Base-by-base conservation (phyloP, 2,329 filamentous ascomycete genomes). In the Colletotrichum eleusines region DNA sequence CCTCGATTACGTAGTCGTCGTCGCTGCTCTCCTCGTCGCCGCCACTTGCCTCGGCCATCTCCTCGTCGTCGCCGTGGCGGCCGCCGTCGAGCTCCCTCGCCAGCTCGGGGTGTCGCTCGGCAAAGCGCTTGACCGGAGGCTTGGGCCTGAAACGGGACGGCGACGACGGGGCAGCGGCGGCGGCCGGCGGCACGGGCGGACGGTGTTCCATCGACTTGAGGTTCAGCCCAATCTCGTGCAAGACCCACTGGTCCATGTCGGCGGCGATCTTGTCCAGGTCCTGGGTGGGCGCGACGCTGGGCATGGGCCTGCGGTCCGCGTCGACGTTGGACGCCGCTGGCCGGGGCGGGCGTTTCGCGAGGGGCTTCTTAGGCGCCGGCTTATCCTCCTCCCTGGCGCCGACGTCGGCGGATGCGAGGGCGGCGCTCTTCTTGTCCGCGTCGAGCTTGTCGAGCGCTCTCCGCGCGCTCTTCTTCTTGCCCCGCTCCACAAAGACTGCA, bases 1-100 rank as follows among this genome's bases (percentile, higher is more conserved):
- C 90, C 71, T 91, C 89, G 53, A 90, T 86, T 35, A 91, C 83
- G 80, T 90, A 91, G 63, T 91, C 88, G 4, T 84, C 84, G 23
- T 88, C 87, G 68, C 86, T 80, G 53, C 31, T 55, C 11, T 74
- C 73, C 20, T 79, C 78, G 18, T 87, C 85, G 23, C 81, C 82
- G 33, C 82, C 81, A 66, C 79, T 83, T 20, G 77, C 77, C n/a
- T 84, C 80, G 28, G 79, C 81, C 75, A 81, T 80, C 35, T 77
- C 77, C 60, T 78, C 77, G 44, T 81, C 38, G 38, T 6, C 82
- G 18, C 73, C 74, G 18, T 73, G 74, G 44, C 80, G 78, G 9
- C 67, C 74, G 42, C 57, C 54, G 50, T 72, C 73, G 26, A 73
- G 64, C 44, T 73, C 66, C 46, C 74, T 75, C 5, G 74, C 74